Base-by-base conservation (phyloP, 2,329 filamentous ascomycete genomes). In the Sclerotiophoma versabilis region DNA sequence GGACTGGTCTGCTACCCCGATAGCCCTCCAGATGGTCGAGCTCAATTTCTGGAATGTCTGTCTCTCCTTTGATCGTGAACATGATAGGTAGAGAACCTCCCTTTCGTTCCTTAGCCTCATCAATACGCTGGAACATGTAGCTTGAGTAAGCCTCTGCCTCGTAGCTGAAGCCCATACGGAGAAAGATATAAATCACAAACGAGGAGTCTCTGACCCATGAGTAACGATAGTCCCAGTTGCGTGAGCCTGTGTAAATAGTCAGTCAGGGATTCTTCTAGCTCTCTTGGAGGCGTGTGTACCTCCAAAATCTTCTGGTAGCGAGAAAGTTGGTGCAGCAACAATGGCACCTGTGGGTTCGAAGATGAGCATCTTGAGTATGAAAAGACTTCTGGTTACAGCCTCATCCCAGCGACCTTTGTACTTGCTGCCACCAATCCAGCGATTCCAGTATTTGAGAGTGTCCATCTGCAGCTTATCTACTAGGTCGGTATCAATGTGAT, bases 291-390 rank as follows among this genome's bases (percentile, higher is more conserved):
- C 3, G 11, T 32, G 58, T 48, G 11, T 50, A 64, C 68, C 68
- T 49, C 66, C 63, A 38, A 70, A 65, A 44, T 88, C 87, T 70
- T 92, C 89, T 0, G 89, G 89, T 1, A 92, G 81, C 0, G 89
- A 91, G 65, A 92, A 93, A 0, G 89, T 92, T 0, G 90, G 89
- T 1, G 89, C 83, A 1, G 89, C 90, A 27, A 92, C 82, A 44
- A 92, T 92, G 8, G 89, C 90, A 2, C 90, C 89, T 0, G 89
- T 92, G 0, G 89, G 89, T 66, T 92, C 89, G 63, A 87, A 92
- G 0, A 89, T 92, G 63, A 92, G 79, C 75, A 92, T 80, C 73
- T 92, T 92, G 37, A 92, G 75, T 47, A 91, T 85, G 79, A 92
- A 84, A 44, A 92, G 76, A 66, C 88, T 91, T 49, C 89, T 81